Evolutionary conservation across 495 filamentous ascomycete genomes (phyloP).

Genomic region (Aspergillus nidulans): DNA sequence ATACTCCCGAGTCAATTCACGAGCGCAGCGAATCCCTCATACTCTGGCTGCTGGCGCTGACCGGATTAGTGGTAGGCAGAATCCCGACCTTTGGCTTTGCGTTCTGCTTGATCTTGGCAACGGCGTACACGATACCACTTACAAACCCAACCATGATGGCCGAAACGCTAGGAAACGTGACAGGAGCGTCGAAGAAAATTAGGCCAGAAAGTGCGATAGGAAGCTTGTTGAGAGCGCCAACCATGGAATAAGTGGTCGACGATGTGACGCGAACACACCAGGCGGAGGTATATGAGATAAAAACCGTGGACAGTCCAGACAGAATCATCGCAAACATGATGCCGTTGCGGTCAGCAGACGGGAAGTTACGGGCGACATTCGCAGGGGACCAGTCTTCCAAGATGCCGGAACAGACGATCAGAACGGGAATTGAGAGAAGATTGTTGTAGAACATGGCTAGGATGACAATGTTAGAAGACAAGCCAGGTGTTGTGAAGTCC

Average conservation of each 20-base stretch:
- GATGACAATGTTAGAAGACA: slow-evolving; percentile 25
- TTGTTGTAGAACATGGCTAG: slow-evolving; percentile 99
- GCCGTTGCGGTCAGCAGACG: slow-evolving; percentile 64
- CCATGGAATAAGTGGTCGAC: slow-evolving; percentile 97
- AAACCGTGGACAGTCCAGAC: slow-evolving; percentile 88
- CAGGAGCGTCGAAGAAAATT: slow-evolving; percentile 89
- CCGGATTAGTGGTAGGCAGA: slow-evolving; percentile 64
- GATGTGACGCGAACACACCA: slow-evolving; percentile 98
- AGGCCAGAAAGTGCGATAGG: slow-evolving; percentile 88
- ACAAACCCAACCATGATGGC: slow-evolving; percentile 88
- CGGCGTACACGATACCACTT: slow-evolving; percentile 86
- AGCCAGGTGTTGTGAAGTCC: background rate
- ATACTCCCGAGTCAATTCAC: slow-evolving; percentile 19
- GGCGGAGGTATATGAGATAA: slow-evolving; percentile 97
- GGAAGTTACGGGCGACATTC: slow-evolving; percentile 88
- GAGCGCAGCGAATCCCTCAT: slow-evolving; percentile 77
- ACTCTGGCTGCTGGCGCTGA: slow-evolving; percentile 90
- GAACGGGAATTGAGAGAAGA: slow-evolving; percentile 90
- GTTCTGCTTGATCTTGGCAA: slow-evolving; percentile 83
- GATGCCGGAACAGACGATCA: slow-evolving; percentile 75
- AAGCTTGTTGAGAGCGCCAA: slow-evolving; percentile 95
- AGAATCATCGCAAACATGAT: slow-evolving; percentile 86
- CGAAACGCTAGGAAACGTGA: slow-evolving; percentile 87
- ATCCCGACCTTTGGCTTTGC: slow-evolving; percentile 55
- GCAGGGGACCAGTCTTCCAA: slow-evolving; percentile 86